Conservation (phyloP, 441 rosid species). For the Omphalea diandra region DNA sequence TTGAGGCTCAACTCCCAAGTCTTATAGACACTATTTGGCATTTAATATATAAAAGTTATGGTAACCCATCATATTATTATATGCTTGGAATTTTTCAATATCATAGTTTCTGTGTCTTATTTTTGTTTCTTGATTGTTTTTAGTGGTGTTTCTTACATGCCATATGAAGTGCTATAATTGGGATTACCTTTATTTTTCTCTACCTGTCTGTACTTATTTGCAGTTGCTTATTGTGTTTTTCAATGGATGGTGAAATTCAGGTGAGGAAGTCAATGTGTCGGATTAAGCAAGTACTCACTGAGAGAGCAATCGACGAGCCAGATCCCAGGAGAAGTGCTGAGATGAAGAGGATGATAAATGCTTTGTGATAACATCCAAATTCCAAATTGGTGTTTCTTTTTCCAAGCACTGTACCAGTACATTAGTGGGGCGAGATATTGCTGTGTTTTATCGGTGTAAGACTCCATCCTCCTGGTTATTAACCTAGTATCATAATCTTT, state of each 20-base stretch:
- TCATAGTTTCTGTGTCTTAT: background rate
- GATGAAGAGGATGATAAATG: conserved; percentile 95
- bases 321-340: conserved; percentile 84
- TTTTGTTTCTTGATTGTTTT: background rate
- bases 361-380: conserved; percentile 48
- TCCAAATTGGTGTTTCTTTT: background rate
- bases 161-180: background rate
- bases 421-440: conserved; percentile 14
- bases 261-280: conserved; percentile 93
- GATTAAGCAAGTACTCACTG: conserved; percentile 83
- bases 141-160: background rate
- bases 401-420: background rate
- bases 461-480: background rate
- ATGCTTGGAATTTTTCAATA: background rate
- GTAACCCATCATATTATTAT: background rate
- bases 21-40: background rate
- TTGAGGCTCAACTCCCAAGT: background rate
- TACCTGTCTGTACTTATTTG: background rate
- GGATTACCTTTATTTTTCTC: background rate
- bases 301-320: conserved; percentile 85
- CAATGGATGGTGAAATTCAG: conserved; percentile 35
- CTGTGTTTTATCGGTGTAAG: conserved; percentile 1
- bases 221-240: conserved; percentile 15
- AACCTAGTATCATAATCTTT: background rate
- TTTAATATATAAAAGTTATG: background rate